Evolutionary conservation across 139 green algal species (phyloP).

Genomic region (Bryopsis sp.): DNA sequence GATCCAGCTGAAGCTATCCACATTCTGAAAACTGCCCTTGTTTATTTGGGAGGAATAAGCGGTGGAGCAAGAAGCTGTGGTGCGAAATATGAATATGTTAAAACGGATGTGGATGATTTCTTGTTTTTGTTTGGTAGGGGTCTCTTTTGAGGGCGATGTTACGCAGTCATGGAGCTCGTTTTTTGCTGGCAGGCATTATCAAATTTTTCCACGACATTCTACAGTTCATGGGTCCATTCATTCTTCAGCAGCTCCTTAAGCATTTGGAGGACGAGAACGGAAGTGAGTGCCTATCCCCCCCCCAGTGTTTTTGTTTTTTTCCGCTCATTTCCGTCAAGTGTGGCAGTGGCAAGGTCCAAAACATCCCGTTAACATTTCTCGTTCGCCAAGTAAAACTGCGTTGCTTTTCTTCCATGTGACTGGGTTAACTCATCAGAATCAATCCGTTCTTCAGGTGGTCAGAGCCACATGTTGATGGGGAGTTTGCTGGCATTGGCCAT

Average conservation of each 20-base stretch:
- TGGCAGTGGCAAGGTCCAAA: background rate
- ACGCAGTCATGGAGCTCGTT: conserved; percentile 20
- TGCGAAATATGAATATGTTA: conserved; percentile 6
- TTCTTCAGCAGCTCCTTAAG: conserved; percentile 64
- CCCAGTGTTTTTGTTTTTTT: background rate
- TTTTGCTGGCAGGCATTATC: conserved; percentile 41
- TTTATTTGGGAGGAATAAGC: no score
- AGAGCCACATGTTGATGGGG: conserved; percentile 22
- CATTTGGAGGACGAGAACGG: conserved; percentile 25
- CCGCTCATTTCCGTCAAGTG: background rate
- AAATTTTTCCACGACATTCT: conserved; percentile 70
- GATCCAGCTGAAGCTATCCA: no score
- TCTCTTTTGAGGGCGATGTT: conserved; percentile 27
- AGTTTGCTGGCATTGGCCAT: conserved; percentile 33
- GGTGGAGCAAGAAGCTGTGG: background rate
- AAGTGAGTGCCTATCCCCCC: background rate
- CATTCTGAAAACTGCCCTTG: no score
- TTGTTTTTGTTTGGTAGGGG: conserved; percentile 21
- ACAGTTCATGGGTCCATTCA: conserved; percentile 65
- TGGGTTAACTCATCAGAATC: no score
- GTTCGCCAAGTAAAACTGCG: no score
- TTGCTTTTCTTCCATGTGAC: no score
- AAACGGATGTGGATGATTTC: conserved; percentile 4
- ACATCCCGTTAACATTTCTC: no score
- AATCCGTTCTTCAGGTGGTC: conserved; percentile 17